Conservation (phyloP, 2,329 filamentous ascomycete species). For the Pestalotiopsis sp. region DNA sequence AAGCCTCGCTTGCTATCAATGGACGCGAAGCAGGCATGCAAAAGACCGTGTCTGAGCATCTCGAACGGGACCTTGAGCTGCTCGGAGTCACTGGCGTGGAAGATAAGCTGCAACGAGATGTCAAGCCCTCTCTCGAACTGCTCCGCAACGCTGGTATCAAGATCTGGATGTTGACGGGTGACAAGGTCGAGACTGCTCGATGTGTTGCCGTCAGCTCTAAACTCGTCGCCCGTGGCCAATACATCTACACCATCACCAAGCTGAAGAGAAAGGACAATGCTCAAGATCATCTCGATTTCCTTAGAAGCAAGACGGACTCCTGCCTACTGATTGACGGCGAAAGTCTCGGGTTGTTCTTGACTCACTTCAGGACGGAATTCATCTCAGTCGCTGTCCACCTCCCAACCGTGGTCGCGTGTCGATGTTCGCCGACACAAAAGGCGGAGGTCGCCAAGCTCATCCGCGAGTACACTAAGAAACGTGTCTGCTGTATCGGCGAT, state of each 20-base stretch:
- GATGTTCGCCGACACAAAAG: constrained; percentile 96
- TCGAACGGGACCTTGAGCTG: constrained; percentile 88
- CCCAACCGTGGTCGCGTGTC: constrained; percentile 91
- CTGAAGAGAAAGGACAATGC: constrained; percentile 82
- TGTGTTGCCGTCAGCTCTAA: constrained; percentile 96
- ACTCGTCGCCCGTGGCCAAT: constrained; percentile 89
- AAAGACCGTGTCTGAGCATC: constrained; percentile 73
- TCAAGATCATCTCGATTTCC: constrained; percentile 84
- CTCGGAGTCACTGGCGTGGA: constrained; percentile 98
- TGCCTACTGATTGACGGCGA: constrained; percentile 95
- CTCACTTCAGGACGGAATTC: constrained; percentile 81
- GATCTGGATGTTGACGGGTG: constrained; percentile 99
- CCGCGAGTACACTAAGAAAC: constrained; percentile 87
- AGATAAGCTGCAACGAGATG: constrained; percentile 92
- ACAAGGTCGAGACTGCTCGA: constrained; percentile 96
- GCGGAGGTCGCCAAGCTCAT: constrained; percentile 92
- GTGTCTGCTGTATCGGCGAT: constrained; percentile 96
- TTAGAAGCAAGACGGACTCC: constrained; percentile 82
- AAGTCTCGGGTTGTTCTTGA: constrained; percentile 80
- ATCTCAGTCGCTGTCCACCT: constrained; percentile 85
- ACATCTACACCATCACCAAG: constrained; percentile 90
- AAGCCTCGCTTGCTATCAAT: constrained; percentile 78
- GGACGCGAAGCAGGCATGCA: constrained; percentile 83
- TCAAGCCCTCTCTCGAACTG: constrained; percentile 92
- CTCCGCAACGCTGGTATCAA: constrained; percentile 97